Evolutionary conservation across 495 filamentous ascomycete species (phyloP), one percentile per base, ranked within the genome.

Genomic region (Trichoderma reesei): DNA sequence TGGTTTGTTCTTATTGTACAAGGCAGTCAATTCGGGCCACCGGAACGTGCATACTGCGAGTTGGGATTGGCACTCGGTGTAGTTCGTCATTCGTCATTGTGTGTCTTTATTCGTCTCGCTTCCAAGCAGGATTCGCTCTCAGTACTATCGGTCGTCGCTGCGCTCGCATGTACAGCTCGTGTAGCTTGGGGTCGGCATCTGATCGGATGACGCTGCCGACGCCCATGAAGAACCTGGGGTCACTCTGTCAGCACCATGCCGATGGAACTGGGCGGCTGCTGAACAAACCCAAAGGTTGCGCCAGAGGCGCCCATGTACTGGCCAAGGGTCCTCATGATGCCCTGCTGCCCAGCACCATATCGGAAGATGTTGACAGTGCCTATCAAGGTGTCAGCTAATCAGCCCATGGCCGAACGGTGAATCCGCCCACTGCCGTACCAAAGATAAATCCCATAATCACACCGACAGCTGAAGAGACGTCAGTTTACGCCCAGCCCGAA

Each of bases 291-390:
- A 73, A 98, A 98, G 41, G 92, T 96, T 31, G 91, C 91, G 54
- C 92, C 91, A 34, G 94, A 97, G n/a, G 90, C 93, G 38, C 92
- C 72, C 94, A 98, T 98, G 73, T 96, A 97, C 77, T 97, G 93
- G 62, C 93, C 93, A 41, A 98, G 78, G 64, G 90, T 96, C 67
- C 94, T 83, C 82, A 96, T 88, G 67, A 96, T 87, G 56, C 94
- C 94, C 69, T 97, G 96, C 5, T 91, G 87, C 13, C 94, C 94
- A 26, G 92, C 89, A 39, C 94, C 94, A 68, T 91, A 94, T 78
- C 94, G 84, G 72, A 98, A 89, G 71, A 98, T 96, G 64, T 91
- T 96, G 68, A 95, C 91, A 39, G 88, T 88, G 69, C 92, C 92
- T 96, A 69, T 14, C 41, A 36, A 8, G 33, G 62, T 63, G 72